Base-by-base conservation (phyloP, 1,139 yeast species). In the Yamadazyma membranifaciens region DNA sequence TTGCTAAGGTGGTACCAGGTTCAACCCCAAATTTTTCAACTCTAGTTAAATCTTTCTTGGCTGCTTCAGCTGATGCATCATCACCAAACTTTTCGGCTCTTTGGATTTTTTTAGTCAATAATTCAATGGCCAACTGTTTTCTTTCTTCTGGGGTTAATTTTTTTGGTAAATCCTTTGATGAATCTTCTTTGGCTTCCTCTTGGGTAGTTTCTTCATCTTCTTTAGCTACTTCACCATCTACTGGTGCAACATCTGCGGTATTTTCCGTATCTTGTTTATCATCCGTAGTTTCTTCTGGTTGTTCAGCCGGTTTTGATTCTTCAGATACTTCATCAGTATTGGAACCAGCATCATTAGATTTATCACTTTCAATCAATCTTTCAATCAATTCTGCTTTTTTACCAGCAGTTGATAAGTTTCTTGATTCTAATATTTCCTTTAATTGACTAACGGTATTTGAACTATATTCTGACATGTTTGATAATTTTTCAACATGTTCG, bases 11-110 rank as follows among this genome's bases (percentile, higher is more conserved):
- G 37, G 87, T 81, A 42, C 83, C 83, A 25, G 73, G 62, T 47
- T 83, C 85, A 41, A 88, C 80, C 17, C 97, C 98, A 56, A 88
- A 89, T 67, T 87, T 87, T 57, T 83, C 84, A 48, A 88, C 80
- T 55, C 97, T 78, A 27, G 69, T 71, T 53, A 86, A 71, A 50
- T 65, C 85, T 75, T 62, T 79, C 67, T 58, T 82, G 70, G 60
- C 84, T 29, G 68, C 67, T 36, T 73, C 78, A 30, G 76, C 77
- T 31, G 62, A 65, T 20, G 71, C 73, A 43, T 78, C 84, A 46
- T 76, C 78, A 30, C 92, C 92, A 55, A 88, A 89, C 60, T 87
- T 85, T 56, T 78, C 78, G 17, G 91, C 87, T 55, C 97, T 78
- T 42, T 70, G 71, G 43, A 87, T 72, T 57, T 86, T 85, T 55